These are phyloP conservation scores for Trichophyton equinum DNA, from an alignment of 2,329 filamentous ascomycete species.

Conservation along the genomic window DNA sequence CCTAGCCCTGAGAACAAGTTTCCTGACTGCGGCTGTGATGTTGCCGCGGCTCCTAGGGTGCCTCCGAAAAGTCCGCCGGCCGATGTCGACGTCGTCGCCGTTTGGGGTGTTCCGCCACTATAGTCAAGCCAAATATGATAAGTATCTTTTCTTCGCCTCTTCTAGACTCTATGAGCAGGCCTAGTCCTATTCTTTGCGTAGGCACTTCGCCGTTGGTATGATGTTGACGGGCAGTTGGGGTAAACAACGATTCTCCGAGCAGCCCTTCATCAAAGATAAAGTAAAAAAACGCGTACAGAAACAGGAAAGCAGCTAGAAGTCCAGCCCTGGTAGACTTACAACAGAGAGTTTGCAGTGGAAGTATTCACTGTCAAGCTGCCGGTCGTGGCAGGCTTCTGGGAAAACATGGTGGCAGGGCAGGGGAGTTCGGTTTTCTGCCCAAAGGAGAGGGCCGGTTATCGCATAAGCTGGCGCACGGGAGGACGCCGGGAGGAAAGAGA, in stretches of 20 bases:
- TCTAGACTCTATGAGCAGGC: not conserved
- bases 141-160: not conserved
- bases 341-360: conserved; percentile 13
- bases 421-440: not conserved
- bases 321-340: conserved; percentile 9
- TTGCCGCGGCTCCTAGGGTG: conserved; percentile 12
- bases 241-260: too few relatives aligned
- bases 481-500: not conserved
- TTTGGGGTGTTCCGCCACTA: conserved; percentile 7
- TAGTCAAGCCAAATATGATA: not conserved
- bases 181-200: not conserved
- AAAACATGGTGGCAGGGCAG: conserved; percentile 11
- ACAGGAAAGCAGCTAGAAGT: not conserved
- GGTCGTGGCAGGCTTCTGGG: conserved; percentile 6
- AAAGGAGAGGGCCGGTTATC: not conserved
- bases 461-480: too few relatives aligned
- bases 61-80: conserved; percentile 25
- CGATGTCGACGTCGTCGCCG: conserved; percentile 7
- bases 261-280: too few relatives aligned
- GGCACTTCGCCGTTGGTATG: too few relatives aligned
- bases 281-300: too few relatives aligned
- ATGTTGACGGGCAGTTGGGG: too few relatives aligned
- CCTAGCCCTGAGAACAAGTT: conserved; percentile 12
- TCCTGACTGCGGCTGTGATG: conserved; percentile 10
- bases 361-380: conserved; percentile 15